These are phyloP conservation scores for Hanseniaspora vineae DNA, from an alignment of 805 yeast genomes.

Conservation along the genomic window DNA sequence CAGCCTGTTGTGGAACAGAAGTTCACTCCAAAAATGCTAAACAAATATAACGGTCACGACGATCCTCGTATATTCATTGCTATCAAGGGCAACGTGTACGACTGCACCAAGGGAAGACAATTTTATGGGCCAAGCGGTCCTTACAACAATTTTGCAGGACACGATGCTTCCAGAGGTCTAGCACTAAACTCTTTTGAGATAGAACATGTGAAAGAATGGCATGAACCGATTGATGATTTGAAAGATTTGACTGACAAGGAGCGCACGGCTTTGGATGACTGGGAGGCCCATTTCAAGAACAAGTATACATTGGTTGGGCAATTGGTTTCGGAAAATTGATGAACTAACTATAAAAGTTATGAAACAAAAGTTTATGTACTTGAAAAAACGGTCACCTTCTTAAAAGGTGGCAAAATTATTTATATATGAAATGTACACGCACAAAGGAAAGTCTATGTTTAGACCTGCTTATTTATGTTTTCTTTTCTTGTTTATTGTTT, in stretches of 20 bases:
- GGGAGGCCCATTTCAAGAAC: conserved; percentile 72
- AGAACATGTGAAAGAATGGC: conserved; percentile 50
- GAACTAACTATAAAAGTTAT: too few relatives aligned
- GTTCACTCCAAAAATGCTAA: conserved; percentile 65
- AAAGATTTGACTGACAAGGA: conserved; percentile 50
- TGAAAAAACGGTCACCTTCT: too few relatives aligned
- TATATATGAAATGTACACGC: too few relatives aligned
- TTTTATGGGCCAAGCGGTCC: conserved; percentile 97
- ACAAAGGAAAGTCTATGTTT: not conserved
- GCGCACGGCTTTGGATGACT: conserved; percentile 54
- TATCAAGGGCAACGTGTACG: conserved; percentile 76
- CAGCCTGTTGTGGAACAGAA: conserved; percentile 31
- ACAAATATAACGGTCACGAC: conserved; percentile 69
- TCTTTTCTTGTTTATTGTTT: not conserved
- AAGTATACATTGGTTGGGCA: conserved; percentile 78
- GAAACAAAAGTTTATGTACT: too few relatives aligned
- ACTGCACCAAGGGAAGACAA: conserved; percentile 63
- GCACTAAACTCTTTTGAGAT: conserved; percentile 79
- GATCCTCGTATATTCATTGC: conserved; percentile 73
- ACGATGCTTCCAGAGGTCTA: conserved; percentile 87
- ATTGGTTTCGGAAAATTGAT: conserved; percentile 30
- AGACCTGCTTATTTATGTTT: not conserved
- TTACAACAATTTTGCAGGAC: conserved; percentile 87
- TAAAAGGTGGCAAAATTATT: too few relatives aligned
- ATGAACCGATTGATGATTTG: conserved; percentile 66